These are phyloP conservation scores for Bacterosira constricta DNA, from an alignment of 108 stramenopile genomes.

Conservation along the genomic window DNA sequence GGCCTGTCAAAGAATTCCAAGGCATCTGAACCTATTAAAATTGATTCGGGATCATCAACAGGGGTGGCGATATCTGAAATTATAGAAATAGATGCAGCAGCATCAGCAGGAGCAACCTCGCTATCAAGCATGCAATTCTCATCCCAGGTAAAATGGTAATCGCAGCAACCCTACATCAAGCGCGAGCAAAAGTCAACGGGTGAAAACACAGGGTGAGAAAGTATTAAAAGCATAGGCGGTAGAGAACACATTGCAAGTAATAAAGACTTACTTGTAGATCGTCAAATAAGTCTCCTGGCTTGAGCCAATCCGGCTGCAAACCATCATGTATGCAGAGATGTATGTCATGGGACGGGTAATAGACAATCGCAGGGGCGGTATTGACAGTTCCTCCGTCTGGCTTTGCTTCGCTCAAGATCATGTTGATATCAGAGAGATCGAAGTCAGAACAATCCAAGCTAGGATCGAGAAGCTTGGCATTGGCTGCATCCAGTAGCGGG, in stretches of 20 bases:
- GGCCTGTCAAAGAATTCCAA: too few relatives aligned
- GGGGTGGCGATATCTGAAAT: too few relatives aligned
- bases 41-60: too few relatives aligned
- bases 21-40: too few relatives aligned
- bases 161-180: slow-evolving; percentile 4
- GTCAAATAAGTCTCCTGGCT: background rate
- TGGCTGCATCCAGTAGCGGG: slow-evolving; percentile 39
- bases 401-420: background rate
- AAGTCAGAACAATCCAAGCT: slow-evolving; percentile 13
- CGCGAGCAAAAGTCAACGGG: background rate
- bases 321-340: background rate
- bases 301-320: background rate
- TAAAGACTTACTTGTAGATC: too few relatives aligned
- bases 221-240: background rate
- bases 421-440: too few relatives aligned
- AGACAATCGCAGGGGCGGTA: background rate
- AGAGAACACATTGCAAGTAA: background rate
- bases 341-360: background rate
- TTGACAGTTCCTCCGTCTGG: background rate
- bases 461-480: slow-evolving; percentile 21
- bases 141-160: background rate
- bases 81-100: too few relatives aligned
- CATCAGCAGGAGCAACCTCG: background rate
- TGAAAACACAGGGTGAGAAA: background rate
- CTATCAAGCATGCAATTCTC: background rate